Percentiles rank a stretch among this genome's conserved stretches.
Conservation (phyloP, 371 early-diverging fungal species). For the Blakeslea trispora region DNA sequence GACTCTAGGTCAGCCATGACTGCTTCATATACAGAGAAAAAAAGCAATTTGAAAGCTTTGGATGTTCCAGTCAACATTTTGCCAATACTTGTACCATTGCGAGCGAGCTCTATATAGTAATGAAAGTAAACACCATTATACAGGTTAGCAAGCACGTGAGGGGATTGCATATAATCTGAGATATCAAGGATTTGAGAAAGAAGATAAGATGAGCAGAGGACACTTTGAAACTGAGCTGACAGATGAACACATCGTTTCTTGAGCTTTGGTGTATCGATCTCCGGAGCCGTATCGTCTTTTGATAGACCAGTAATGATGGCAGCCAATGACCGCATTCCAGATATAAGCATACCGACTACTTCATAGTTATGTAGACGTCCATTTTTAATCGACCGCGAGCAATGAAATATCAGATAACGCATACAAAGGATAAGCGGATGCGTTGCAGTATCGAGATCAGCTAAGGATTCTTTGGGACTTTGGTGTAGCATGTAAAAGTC, state of each 20-base stretch:
- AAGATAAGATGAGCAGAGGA: conserved; percentile 36
- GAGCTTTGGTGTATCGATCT: conserved; percentile 22
- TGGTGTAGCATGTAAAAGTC: conserved; percentile 9
- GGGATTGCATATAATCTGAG: conserved; percentile 4
- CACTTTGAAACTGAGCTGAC: conserved; percentile 39
- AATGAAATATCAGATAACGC: conserved; percentile 34
- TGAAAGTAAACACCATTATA: conserved; percentile 30
- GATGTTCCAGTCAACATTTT: conserved; percentile 24
- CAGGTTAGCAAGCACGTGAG: conserved; percentile 17
- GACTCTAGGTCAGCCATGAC: conserved; percentile 18
- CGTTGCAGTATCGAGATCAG: background rate
- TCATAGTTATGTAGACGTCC: conserved; percentile 33
- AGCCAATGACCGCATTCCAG: conserved; percentile 29
- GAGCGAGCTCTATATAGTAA: conserved; percentile 31
- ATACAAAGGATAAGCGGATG: conserved; percentile 34
- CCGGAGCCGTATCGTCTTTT: conserved; percentile 1
- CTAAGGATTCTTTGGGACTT: background rate
- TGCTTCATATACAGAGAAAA: conserved; percentile 21
- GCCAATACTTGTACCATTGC: conserved; percentile 30
- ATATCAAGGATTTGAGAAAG: conserved; percentile 33
- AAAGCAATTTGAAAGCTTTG: conserved; percentile 13
- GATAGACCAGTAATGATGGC: conserved; percentile 7
- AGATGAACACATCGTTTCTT: conserved; percentile 38
- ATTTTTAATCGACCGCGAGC: conserved; percentile 5
- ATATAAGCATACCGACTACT: conserved; percentile 35